Percentiles rank a stretch among this genome's conserved stretches.
Evolutionary conservation across 1,284 basidiomycete genomes (phyloP).

Genomic region (Sphagnurus paluster): DNA sequence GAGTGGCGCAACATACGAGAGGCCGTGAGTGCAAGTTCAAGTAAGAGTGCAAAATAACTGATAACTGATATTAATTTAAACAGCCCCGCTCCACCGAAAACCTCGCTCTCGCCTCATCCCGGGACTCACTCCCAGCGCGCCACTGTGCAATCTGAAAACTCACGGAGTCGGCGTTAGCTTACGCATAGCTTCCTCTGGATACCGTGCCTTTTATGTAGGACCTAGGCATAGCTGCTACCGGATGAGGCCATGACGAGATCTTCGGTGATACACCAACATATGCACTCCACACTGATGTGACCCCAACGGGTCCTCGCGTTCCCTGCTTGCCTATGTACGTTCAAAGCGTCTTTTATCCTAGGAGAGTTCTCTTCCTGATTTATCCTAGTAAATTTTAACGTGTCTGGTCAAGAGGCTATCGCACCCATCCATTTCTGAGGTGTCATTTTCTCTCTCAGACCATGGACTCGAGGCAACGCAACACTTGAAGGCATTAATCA

Average conservation of each 20-base stretch:
- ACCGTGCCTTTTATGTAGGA: conserved; percentile 45
- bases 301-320: conserved; percentile 75
- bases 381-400: conserved; percentile 48
- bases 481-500: conserved; percentile 51
- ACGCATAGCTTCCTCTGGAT: background rate
- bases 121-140: too few species aligned
- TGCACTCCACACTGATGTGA: conserved; percentile 51
- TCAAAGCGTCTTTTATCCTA: too few species aligned
- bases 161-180: too few species aligned
- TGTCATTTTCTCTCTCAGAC: conserved; percentile 45
- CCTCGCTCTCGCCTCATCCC: too few species aligned
- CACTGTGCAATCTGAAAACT: too few species aligned
- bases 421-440: too few species aligned
- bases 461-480: conserved; percentile 52
- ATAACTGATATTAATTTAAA: too few species aligned
- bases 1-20: too few species aligned
- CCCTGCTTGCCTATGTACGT: conserved; percentile 54
- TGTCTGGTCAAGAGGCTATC: conserved; percentile 65
- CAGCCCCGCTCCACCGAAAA: too few species aligned
- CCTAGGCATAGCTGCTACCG: conserved; percentile 52
- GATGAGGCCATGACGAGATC: conserved; percentile 52
- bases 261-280: conserved; percentile 61
- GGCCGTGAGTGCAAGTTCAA: too few species aligned
- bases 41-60: too few species aligned
- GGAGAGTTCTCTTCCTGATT: too few species aligned